Base-by-base conservation (phyloP, 23 red algal genomes). In the Agarophyton chilense region DNA sequence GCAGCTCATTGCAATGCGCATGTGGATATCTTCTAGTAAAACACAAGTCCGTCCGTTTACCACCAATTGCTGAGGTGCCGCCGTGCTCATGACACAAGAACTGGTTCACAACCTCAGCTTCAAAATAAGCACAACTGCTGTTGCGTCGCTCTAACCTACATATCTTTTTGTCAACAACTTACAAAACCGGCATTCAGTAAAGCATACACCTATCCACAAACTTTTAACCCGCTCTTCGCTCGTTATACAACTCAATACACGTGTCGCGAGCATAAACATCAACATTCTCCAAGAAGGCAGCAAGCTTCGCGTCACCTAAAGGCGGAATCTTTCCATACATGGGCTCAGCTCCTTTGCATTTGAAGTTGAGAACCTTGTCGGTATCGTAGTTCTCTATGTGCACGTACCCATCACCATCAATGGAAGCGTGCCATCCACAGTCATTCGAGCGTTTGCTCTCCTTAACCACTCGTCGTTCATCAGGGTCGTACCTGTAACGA, bases 351-450 rank as follows among this genome's bases (percentile, higher is more conserved):
- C 85, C 85, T 64, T 89, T 71, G 34, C 45, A 53, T 63, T 52
- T 39, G 73, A 78, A 89, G 8, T 58, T 62, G 16, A 89, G 46
- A 34, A 6, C n/a, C 29, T 89, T 50, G 25, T 89, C 17, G 1
- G 70, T 26, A 49, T 89, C 70, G 24, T 78, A 62, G 33, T 89
- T 89, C 55, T 77, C 63, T 9, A 89, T 77, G 47, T 77, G 67
- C 21, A 89, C 85, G 11, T 64, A 89, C 52, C 85, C 68, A 18
- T 89, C 54, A 0, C 34, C 54, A 28, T 71, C 82, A 77, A 62
- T 64, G 22, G 71, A 63, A 51, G 85, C 85, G 16, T 47, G 47
- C 85, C 85, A 89, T 29, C 77, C 77, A 60, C 35, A 44, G 46
- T 61, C 51, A 43, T 61, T 56, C 77, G 50, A 21, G 51, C 77